phyloP scores from a whole-genome alignment of 139 green algal genomes.

The Astrephomene gubernaculifera region DNA sequence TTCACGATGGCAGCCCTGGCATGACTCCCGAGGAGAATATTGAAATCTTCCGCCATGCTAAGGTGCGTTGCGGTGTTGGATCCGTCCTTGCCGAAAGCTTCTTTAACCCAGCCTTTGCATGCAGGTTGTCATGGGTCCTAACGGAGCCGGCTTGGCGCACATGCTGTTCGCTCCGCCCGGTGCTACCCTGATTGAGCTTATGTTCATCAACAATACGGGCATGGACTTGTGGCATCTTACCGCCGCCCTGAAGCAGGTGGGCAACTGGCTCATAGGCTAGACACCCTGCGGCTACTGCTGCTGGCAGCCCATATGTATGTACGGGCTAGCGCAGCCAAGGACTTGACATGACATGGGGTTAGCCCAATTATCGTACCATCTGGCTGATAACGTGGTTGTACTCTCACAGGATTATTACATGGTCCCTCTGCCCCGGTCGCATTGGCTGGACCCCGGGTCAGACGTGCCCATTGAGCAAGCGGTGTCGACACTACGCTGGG shows the following conservation, averaged over 20 bases:
- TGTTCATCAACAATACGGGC: neutral
- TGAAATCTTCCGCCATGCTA: neutral
- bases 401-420: neutral
- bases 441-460: neutral
- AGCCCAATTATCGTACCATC: too few relatives aligned
- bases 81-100: too few relatives aligned
- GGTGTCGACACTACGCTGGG: neutral
- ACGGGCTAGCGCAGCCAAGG: too few relatives aligned
- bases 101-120: too few relatives aligned
- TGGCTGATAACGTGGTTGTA: too few relatives aligned
- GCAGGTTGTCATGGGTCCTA: neutral
- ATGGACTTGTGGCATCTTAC: neutral
- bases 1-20: neutral
- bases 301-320: too few relatives aligned
- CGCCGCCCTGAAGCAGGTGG: neutral
- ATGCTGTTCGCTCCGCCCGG: neutral
- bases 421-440: neutral
- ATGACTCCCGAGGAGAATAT: neutral
- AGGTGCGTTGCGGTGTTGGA: too few relatives aligned
- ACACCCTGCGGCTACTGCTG: too few relatives aligned
- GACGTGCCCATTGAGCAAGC: neutral
- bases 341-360: too few relatives aligned
- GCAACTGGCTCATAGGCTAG: too few relatives aligned
- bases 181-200: neutral
- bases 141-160: neutral